Base-by-base conservation (phyloP, 768 basidiomycete species). In the Boletus sensibilis region DNA sequence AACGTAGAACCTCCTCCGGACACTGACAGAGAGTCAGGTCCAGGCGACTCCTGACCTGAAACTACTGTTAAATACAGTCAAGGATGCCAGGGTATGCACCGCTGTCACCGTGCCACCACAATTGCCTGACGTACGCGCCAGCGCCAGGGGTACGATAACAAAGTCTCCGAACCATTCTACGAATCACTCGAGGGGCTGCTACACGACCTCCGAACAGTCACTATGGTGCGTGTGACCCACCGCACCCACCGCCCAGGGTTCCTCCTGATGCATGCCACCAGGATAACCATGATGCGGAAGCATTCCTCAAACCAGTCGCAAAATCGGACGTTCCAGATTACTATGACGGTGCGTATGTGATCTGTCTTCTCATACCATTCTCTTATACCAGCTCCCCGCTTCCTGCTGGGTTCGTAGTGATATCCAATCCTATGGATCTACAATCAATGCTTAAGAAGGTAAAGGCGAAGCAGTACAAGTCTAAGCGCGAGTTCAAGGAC, bases 381-480 rank as follows among this genome's bases (percentile, higher is more conserved):
- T 50, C 34, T 56, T 55, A 63, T 58, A 38, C 50, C 38, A 16
- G 8, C 34, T 14, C 33, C 21, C 21, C 21, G 11, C 14, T 43
- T 23, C 6, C n/a, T 14, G 44, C 43, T 20, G 53, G 18, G 48
- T 35, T 62, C 21, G 12, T 66, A 98, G 97, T 96, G 63, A 97
- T 99, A 71, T 75, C 87, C 53, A 86, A 86, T 59, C 94, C 97
- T 5, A 99, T 99, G 97, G 97, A 99, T 76, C 79, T 98, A 42
- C 86, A 86, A 58, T 90, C 94, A 0, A 90, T 99, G 83, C 79
- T 88, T 50, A 93, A 87, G 81, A 95, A 95, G 74, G 89, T 98
- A 69, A 98, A 97, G 76, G 78, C 82, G 56, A 92, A 90, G 69
- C 81, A 84, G 46, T 98, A 97, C 82, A 94, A 95, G 74, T 92